Evolutionary conservation across 352 stramenopile species (phyloP).

Genomic region (Globisporangium mamillatum): DNA sequence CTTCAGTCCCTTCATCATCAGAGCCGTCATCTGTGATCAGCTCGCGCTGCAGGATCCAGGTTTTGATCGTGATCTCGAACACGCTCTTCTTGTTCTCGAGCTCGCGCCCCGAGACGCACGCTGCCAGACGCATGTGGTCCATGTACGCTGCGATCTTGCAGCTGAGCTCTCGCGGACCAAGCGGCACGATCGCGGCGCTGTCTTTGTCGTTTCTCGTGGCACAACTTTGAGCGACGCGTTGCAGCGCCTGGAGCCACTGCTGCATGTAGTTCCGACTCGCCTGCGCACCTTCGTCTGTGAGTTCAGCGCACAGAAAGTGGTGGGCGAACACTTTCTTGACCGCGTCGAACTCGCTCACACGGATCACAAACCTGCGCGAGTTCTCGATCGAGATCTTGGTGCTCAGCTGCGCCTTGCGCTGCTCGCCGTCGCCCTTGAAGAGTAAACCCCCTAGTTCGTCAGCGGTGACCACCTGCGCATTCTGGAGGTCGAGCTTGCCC

Average conservation of each 20-base stretch:
- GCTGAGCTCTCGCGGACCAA: conserved; percentile 41
- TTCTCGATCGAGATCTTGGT: conserved; percentile 43
- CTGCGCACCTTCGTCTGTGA: conserved; percentile 18
- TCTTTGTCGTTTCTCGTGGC: not conserved
- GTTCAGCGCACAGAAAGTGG: conserved; percentile 62
- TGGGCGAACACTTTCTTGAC: conserved; percentile 29
- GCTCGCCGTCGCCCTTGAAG: conserved; percentile 2
- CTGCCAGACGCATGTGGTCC: conserved; percentile 52
- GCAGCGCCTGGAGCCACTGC: conserved; percentile 51
- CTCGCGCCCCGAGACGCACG: conserved; percentile 31
- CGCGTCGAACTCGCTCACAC: conserved; percentile 33
- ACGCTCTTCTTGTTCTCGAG: conserved; percentile 25
- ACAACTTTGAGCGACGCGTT: conserved; percentile 4
- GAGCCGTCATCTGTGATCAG: conserved; percentile 24
- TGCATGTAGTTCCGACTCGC: conserved; percentile 45
- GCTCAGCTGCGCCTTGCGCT: conserved; percentile 12
- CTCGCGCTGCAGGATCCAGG: conserved; percentile 65
- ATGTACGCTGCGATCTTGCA: conserved; percentile 37
- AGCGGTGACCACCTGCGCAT: conserved; percentile 40
- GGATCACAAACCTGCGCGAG: conserved; percentile 65
- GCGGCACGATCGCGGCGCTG: conserved; percentile 2
- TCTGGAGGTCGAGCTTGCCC: conserved; percentile 37
- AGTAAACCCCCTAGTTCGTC: conserved; percentile 60
- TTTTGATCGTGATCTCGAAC: conserved; percentile 53
- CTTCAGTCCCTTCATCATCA: not conserved